A percentile compares a stretch with the other conserved stretches of the same genome.
Conservation (phyloP, 139 green algal genomes). For the Diplosphaera chodatii region DNA sequence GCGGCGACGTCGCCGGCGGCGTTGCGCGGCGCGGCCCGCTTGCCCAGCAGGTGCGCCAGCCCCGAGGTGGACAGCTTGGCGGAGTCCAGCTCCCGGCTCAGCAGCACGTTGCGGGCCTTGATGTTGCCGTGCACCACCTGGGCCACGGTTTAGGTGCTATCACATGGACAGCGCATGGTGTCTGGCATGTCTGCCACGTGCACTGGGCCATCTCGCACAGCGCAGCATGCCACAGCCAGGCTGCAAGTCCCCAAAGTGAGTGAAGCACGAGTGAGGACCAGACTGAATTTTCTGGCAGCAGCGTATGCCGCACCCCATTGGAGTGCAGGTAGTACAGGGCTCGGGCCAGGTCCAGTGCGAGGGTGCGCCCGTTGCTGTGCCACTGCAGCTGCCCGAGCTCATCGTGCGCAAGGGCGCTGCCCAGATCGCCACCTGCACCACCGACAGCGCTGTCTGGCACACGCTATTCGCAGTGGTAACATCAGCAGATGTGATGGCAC, state of each 20-base stretch:
- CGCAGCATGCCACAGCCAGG: too few species aligned
- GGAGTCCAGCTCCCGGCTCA: not conserved
- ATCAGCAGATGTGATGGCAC: not conserved
- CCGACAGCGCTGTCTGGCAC: too few species aligned
- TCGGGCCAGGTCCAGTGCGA: conserved; percentile 10
- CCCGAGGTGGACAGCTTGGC: not conserved
- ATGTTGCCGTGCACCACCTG: not conserved
- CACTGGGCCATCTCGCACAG: too few species aligned
- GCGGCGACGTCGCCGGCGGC: too few species aligned
- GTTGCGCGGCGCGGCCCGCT: too few species aligned
- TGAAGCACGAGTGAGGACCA: too few species aligned
- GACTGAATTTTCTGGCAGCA: too few species aligned
- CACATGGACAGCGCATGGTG: too few species aligned
- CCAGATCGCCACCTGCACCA: conserved; percentile 3
- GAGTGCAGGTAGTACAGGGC: conserved; percentile 15
- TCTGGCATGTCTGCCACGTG: too few species aligned
- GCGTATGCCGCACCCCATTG: not conserved
- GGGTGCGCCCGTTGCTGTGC: conserved; percentile 4
- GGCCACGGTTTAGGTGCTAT: too few species aligned
- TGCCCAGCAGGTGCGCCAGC: not conserved
- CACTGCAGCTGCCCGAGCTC: not conserved
- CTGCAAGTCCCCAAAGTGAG: too few species aligned
- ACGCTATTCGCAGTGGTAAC: not conserved
- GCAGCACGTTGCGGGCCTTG: not conserved
- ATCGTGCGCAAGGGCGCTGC: conserved; percentile 1